These are phyloP conservation scores for Phaeosphaeriaceae sp. DNA, from an alignment of 2,329 filamentous ascomycete genomes.

Conservation along the genomic window DNA sequence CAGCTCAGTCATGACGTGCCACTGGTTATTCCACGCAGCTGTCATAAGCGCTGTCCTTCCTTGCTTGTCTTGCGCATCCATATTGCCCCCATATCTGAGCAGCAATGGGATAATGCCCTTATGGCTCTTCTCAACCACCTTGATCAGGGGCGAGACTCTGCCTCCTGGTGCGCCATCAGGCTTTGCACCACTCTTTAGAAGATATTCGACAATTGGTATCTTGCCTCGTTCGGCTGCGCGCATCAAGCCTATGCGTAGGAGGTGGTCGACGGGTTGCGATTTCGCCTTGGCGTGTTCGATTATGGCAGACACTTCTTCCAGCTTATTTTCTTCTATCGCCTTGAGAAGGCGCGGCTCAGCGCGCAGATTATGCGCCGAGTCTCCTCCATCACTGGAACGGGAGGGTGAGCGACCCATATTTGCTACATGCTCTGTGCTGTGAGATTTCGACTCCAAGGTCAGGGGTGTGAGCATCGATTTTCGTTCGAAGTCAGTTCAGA, in stretches of 20 bases:
- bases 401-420: constrained; percentile 45
- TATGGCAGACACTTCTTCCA: constrained; percentile 41
- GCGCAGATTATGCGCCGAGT: constrained; percentile 34
- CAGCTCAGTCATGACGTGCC: constrained; percentile 44
- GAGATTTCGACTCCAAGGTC: background rate
- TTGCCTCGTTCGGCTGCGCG: constrained; percentile 44
- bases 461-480: background rate
- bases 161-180: constrained; percentile 42
- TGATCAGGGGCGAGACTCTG: constrained; percentile 37
- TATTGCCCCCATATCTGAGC: constrained; percentile 40
- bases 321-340: constrained; percentile 40
- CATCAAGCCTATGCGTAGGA: constrained; percentile 46
- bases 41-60: constrained; percentile 47
- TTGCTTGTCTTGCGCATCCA: constrained; percentile 44
- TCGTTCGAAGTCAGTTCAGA: constrained; percentile 12
- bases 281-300: constrained; percentile 44
- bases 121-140: constrained; percentile 41
- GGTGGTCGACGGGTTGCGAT: constrained; percentile 40
- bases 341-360: constrained; percentile 45
- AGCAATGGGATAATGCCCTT: constrained; percentile 40
- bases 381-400: constrained; percentile 44
- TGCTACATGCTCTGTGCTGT: constrained; percentile 17
- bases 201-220: constrained; percentile 37
- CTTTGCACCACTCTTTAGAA: constrained; percentile 42
- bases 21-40: constrained; percentile 45